Conservation (phyloP, 192 early-diverging fungal genomes). For the Haplosporangium gracile region DNA sequence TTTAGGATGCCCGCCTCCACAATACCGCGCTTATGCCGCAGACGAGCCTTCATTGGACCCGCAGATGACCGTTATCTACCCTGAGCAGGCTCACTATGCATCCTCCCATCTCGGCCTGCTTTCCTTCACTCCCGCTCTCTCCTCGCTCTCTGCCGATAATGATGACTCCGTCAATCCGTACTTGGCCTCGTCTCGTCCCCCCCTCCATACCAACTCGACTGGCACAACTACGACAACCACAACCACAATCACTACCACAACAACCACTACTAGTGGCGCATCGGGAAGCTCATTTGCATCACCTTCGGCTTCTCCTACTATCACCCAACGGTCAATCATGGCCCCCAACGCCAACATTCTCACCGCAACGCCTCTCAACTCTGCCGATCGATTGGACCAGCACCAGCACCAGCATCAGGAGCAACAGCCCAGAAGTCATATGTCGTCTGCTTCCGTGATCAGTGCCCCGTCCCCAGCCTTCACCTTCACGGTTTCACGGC, state of each 20-base stretch:
- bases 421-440: neutral
- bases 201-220: neutral
- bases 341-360: constrained; percentile 1
- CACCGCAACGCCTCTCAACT: neutral
- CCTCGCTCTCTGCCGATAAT: neutral
- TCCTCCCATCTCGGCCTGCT: constrained; percentile 24
- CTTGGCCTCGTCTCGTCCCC: neutral
- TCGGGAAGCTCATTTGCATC: neutral
- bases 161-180: neutral
- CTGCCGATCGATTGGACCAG: neutral
- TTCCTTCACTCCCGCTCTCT: neutral
- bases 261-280: constrained; percentile 7
- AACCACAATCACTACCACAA: constrained; percentile 23
- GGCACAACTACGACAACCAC: neutral
- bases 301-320: neutral
- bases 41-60: constrained; percentile 24
- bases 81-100: constrained; percentile 12
- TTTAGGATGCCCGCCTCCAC: constrained; percentile 31
- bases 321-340: constrained; percentile 2
- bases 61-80: constrained; percentile 21
- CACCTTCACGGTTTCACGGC: constrained; percentile 1
- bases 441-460: constrained; percentile 12
- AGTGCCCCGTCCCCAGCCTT: constrained; percentile 24
- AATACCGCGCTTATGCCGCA: constrained; percentile 18
- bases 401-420: neutral